These are phyloP conservation scores for Agaricus blazei DNA, from an alignment of 768 basidiomycete species.

Conservation along the genomic window DNA sequence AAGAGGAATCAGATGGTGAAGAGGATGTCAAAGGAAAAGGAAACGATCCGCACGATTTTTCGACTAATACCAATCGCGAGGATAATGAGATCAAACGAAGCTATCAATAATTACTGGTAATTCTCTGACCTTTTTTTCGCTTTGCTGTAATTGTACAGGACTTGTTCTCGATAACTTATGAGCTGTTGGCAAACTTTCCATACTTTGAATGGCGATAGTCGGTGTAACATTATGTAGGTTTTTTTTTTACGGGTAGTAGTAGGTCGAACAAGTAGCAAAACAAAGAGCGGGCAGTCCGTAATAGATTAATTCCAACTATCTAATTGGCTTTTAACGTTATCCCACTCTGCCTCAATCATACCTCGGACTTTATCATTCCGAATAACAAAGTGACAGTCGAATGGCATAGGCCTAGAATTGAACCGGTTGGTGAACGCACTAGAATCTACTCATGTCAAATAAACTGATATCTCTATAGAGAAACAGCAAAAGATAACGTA, in stretches of 20 bases:
- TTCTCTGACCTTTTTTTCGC: neutral
- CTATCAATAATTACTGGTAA: neutral
- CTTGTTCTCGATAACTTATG: neutral
- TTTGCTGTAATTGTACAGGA: neutral
- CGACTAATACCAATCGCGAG: neutral
- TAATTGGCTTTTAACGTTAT: conserved; percentile 4
- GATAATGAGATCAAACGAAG: neutral
- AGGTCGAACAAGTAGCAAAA: too few species aligned
- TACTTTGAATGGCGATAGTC: too few species aligned
- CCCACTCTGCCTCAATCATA: conserved; percentile 8
- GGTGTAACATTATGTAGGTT: too few species aligned
- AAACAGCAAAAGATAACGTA: neutral
- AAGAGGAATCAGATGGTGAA: neutral
- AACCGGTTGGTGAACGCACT: conserved; percentile 17
- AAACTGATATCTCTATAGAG: neutral
- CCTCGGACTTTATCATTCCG: conserved; percentile 6
- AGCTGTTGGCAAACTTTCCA: neutral
- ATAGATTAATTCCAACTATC: conserved; percentile 7
- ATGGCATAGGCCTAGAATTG: conserved; percentile 17
- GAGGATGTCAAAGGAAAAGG: neutral
- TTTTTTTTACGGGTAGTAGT: too few species aligned
- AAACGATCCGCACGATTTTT: neutral
- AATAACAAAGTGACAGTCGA: conserved; percentile 13
- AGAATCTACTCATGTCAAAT: neutral
- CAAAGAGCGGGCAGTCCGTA: neutral